phyloP scores from a whole-genome alignment of 768 basidiomycete species.

The Mycena epipterygia region DNA sequence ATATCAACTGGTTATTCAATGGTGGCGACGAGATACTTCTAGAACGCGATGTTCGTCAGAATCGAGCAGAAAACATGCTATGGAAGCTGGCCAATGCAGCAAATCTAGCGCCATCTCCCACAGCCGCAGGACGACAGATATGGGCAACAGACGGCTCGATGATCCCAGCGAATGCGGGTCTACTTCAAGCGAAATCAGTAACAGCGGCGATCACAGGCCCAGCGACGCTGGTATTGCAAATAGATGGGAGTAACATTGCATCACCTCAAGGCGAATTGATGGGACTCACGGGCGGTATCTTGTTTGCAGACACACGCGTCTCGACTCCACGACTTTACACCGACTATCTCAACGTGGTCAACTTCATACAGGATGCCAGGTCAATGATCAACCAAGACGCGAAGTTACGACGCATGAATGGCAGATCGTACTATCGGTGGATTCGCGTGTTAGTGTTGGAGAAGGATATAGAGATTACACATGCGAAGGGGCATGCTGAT shows the following conservation, averaged over 20 bases:
- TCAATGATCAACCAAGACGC: not conserved
- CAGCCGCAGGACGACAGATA: not conserved
- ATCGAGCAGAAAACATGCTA: not conserved
- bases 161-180: constrained; percentile 5
- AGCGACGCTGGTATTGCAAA: not conserved
- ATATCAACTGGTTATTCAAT: not conserved
- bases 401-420: constrained; percentile 11
- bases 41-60: not conserved
- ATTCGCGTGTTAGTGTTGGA: not conserved
- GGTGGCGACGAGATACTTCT: not conserved
- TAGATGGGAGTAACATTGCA: not conserved
- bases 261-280: not conserved
- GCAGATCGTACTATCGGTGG: constrained; percentile 14
- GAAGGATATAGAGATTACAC: not conserved
- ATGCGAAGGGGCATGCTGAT: not conserved
- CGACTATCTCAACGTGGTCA: constrained; percentile 2
- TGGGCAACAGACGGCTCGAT: constrained; percentile 26
- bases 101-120: not conserved
- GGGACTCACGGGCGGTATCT: not conserved
- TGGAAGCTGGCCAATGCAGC: not conserved
- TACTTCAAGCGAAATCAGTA: constrained; percentile 20
- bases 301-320: not conserved
- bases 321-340: not conserved
- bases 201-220: constrained; percentile 1
- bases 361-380: not conserved